Percentiles rank a stretch among this genome's conserved stretches.
Conservation (phyloP, 2,329 filamentous ascomycete genomes). For the Curvularia lunata region DNA sequence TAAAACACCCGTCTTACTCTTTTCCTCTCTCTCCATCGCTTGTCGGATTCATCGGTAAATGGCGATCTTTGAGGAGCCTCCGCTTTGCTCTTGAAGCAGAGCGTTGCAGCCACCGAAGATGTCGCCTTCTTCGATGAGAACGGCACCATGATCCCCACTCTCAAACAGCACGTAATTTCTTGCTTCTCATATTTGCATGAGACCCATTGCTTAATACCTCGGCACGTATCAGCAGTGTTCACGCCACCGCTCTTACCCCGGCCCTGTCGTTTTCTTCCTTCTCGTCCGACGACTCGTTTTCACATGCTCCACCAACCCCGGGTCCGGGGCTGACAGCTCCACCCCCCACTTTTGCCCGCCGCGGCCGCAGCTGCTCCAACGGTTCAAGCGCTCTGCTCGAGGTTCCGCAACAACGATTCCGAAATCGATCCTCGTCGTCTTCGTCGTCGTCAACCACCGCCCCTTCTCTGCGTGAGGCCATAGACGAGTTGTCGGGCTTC, state of each 20-base stretch:
- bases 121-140: neutral
- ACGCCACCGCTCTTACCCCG: constrained; percentile 13
- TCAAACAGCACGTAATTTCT: neutral
- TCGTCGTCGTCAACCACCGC: neutral
- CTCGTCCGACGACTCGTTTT: constrained; percentile 15
- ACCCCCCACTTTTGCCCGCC: constrained; percentile 2
- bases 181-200: constrained; percentile 1
- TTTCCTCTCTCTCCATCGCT: neutral
- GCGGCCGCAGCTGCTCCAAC: constrained; percentile 13
- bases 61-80: constrained; percentile 3
- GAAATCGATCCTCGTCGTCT: constrained; percentile 14
- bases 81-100: too few relatives aligned
- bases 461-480: constrained; percentile 5
- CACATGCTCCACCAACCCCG: constrained; percentile 10
- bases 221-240: constrained; percentile 11
- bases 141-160: constrained; percentile 5
- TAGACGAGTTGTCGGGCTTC: constrained; percentile 19
- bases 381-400: constrained; percentile 9
- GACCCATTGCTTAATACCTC: constrained; percentile 29
- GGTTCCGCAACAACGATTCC: constrained; percentile 4
- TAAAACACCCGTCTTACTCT: constrained; percentile 23
- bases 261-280: constrained; percentile 20
- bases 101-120: constrained; percentile 3
- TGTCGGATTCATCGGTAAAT: neutral
- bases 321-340: constrained; percentile 1